phyloP scores from a whole-genome alignment of 768 basidiomycete species.

The Rhizopogon roseolus region DNA sequence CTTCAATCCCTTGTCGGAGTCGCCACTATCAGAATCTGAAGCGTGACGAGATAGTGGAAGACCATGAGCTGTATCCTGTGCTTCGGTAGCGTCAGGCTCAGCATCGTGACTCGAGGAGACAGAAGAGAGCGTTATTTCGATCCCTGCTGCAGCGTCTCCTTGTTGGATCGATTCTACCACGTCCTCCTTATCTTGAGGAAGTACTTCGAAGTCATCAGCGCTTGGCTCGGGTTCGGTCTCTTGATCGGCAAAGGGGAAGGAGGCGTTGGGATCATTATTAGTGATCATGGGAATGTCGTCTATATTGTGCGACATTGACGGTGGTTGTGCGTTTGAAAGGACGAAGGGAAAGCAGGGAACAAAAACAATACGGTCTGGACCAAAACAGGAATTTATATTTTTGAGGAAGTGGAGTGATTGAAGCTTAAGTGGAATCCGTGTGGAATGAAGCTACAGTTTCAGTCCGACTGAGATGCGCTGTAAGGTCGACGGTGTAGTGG shows the following conservation, averaged over 20 bases:
- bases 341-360: conserved; percentile 19
- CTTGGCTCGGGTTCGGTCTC: conserved; percentile 64
- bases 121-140: conserved; percentile 12
- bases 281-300: conserved; percentile 11
- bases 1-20: conserved; percentile 60
- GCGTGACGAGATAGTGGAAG: conserved; percentile 22
- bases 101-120: conserved; percentile 16
- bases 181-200: conserved; percentile 7
- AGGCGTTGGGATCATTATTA: conserved; percentile 15
- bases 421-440: too few species aligned
- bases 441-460: too few species aligned
- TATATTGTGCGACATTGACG: conserved; percentile 22
- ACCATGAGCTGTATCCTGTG: conserved; percentile 20
- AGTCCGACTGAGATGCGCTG: too few species aligned
- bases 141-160: conserved; percentile 6
- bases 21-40: conserved; percentile 41
- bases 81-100: conserved; percentile 25
- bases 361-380: conserved; percentile 20
- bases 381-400: neutral
- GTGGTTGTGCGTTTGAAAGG: conserved; percentile 22
- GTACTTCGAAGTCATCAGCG: conserved; percentile 25
- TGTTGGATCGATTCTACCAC: conserved; percentile 10
- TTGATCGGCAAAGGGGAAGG: conserved; percentile 36
- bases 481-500: too few species aligned
- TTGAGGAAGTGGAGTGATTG: too few species aligned